Evolutionary conservation across 202 grass and related monocot species (phyloP), one percentile per base, ranked within the genome.

Genomic region (Saccharum hybrid): DNA sequence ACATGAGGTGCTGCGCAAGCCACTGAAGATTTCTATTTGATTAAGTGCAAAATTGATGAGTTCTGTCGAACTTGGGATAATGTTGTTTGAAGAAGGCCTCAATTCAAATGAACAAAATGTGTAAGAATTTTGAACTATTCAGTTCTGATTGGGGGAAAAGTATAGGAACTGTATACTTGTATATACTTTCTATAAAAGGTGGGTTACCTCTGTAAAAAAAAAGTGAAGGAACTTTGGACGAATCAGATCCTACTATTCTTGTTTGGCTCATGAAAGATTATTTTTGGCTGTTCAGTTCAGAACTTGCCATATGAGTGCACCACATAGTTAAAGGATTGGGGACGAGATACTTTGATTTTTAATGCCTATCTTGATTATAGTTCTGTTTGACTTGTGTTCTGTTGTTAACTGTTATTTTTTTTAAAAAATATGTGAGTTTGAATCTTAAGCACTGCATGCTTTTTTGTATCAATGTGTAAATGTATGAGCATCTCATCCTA

Each of bases 251-350:
- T 64, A 39, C 49, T 31, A 19, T 6, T 69, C 22, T 76, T 75
- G 13, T 28, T 49, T 63, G 61, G 13, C 65, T 75, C 61, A 68
- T 6, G 74, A 68, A 41, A 66, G 49, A 1, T 21, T 6, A 23
- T 2, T 45, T 56, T 69, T 69, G 18, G 16, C 23, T 62, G 18
- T 42, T 62, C 37, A 63, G 15, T 77, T 23, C 36, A 79, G 61
- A 78, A 59, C 9, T 70, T 84, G 10, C 73, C 49, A 69, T 78
- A 34, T 77, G 6, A 85, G 36, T 28, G 28, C 28, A 28, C 28
- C 28, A 14, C 10, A 12, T 63, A 13, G 22, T 26, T 26, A n/a
- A 66, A 66, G 21, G 33, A 1, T 16, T 15, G 38, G 26, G 22
- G 38, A 51, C 18, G 3, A 16, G 12, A 38, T 64, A 43, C 12